Evolutionary conservation across 495 filamentous ascomycete genomes (phyloP).

Genomic region (Penicillium bialowiezense): DNA sequence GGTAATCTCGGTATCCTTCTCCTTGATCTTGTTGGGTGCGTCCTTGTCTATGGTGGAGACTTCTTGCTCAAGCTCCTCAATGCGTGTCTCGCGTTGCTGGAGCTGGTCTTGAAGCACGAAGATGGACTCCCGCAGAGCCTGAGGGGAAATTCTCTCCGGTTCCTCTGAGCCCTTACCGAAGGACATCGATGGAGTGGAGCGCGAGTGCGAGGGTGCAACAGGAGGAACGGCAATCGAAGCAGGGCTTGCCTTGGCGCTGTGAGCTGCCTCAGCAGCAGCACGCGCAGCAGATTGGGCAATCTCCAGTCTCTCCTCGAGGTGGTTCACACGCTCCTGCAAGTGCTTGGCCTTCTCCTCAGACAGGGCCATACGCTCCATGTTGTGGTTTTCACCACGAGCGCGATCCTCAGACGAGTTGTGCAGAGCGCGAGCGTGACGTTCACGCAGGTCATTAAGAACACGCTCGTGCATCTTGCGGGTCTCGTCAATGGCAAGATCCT

Average conservation of each 20-base stretch:
- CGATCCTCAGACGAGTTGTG: slow-evolving; percentile 69
- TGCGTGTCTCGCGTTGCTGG: slow-evolving; percentile 83
- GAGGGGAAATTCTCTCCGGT: slow-evolving; percentile 85
- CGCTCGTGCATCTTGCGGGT: slow-evolving; percentile 68
- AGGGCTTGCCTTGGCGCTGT: slow-evolving; percentile 53
- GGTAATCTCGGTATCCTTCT: slow-evolving; percentile 86
- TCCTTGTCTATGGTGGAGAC: slow-evolving; percentile 66
- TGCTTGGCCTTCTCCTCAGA: slow-evolving; percentile 76
- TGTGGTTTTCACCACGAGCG: slow-evolving; percentile 63
- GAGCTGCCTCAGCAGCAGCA: slow-evolving; percentile 81
- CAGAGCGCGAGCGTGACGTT: slow-evolving; percentile 71
- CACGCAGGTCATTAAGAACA: slow-evolving; percentile 56
- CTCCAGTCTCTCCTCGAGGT: slow-evolving; percentile 86
- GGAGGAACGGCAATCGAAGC: slow-evolving; percentile 23
- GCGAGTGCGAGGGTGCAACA: slow-evolving; percentile 25
- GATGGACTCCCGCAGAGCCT: slow-evolving; percentile 93
- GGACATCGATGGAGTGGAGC: slow-evolving; percentile 42
- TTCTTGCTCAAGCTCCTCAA: slow-evolving; percentile 79
- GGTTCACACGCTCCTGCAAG: slow-evolving; percentile 73
- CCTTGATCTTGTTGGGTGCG: slow-evolving; percentile 74
- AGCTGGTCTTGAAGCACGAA: slow-evolving; percentile 94
- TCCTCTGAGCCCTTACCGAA: slow-evolving; percentile 47
- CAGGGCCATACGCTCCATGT: slow-evolving; percentile 68
- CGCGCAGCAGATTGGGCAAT: slow-evolving; percentile 86
- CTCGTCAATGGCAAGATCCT: slow-evolving; percentile 64